Conservation (phyloP, 306 rosid genomes). For the Acacia crassicarpa region DNA sequence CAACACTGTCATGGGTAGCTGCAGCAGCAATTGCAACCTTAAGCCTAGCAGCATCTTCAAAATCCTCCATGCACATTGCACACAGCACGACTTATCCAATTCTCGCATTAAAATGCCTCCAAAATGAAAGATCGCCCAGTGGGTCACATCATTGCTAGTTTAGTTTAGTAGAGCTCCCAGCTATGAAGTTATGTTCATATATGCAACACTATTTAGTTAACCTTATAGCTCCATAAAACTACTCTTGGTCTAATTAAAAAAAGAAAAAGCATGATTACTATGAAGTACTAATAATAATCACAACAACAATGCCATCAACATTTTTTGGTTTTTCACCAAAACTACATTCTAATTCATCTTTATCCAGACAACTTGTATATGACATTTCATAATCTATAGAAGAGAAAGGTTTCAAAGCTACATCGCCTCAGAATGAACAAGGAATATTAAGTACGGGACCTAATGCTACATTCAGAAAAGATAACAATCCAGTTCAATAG, state of each 20-base stretch:
- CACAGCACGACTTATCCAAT: conserved; percentile 53
- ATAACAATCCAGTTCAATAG: not conserved
- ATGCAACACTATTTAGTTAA: not conserved
- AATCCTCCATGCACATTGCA: conserved; percentile 73
- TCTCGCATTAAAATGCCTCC: not conserved
- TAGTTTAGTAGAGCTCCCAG: not conserved
- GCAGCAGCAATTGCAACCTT: conserved; percentile 95
- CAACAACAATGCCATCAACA: not conserved
- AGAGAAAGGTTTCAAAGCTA: not conserved
- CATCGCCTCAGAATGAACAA: not conserved
- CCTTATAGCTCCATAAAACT: not conserved
- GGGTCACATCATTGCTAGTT: not conserved
- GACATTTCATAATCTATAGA: no score
- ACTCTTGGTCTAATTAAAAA: not conserved
- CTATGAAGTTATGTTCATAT: not conserved
- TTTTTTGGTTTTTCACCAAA: not conserved
- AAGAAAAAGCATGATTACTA: not conserved
- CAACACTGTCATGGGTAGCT: conserved; percentile 72
- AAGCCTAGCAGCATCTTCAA: conserved; percentile 79
- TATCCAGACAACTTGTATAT: not conserved
- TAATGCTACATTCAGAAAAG: not conserved
- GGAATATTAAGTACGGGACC: not conserved
- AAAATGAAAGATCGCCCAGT: conserved; percentile 11
- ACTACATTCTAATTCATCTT: not conserved
- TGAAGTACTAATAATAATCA: not conserved